These are phyloP conservation scores for Russula lepida DNA, from an alignment of 768 basidiomycete genomes.

Conservation along the genomic window DNA sequence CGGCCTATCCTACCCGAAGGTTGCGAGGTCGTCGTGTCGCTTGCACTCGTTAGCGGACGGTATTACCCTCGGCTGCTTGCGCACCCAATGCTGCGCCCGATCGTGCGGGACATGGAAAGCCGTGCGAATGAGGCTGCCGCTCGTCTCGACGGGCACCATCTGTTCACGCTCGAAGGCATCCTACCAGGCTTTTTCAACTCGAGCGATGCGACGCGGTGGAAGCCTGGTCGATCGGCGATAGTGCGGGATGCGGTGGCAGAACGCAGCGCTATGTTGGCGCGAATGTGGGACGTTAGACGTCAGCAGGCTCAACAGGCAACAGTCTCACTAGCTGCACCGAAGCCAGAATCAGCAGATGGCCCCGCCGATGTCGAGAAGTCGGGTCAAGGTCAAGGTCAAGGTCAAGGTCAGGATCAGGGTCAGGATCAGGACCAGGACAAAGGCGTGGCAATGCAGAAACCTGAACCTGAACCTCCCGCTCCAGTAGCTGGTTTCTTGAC, in stretches of 20 bases:
- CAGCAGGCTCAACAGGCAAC: conserved; percentile 27
- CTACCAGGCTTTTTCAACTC: conserved; percentile 57
- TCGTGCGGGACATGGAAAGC: conserved; percentile 32
- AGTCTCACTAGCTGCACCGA: neutral
- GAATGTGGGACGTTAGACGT: conserved; percentile 30
- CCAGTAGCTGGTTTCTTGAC: neutral
- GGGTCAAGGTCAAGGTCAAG: conserved; percentile 1
- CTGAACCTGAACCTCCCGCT: neutral
- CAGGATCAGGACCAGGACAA: neutral
- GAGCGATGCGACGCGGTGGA: conserved; percentile 59
- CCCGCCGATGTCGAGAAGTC: neutral
- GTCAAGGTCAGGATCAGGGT: conserved; percentile 5
- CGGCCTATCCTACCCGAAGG: conserved; percentile 55
- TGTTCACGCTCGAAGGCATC: conserved; percentile 69
- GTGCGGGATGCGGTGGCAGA: conserved; percentile 51
- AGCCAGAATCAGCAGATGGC: neutral
- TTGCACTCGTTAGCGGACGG: conserved; percentile 66
- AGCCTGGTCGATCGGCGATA: conserved; percentile 45
- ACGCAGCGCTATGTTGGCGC: conserved; percentile 36
- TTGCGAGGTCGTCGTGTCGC: conserved; percentile 55
- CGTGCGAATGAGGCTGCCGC: conserved; percentile 28
- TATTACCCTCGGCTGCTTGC: conserved; percentile 69
- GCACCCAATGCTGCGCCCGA: conserved; percentile 49
- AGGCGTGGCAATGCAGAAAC: neutral
- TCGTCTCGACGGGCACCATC: conserved; percentile 35